Evolutionary conservation across 345 rosid genomes (phyloP).

Genomic region (Populus deltoides): DNA sequence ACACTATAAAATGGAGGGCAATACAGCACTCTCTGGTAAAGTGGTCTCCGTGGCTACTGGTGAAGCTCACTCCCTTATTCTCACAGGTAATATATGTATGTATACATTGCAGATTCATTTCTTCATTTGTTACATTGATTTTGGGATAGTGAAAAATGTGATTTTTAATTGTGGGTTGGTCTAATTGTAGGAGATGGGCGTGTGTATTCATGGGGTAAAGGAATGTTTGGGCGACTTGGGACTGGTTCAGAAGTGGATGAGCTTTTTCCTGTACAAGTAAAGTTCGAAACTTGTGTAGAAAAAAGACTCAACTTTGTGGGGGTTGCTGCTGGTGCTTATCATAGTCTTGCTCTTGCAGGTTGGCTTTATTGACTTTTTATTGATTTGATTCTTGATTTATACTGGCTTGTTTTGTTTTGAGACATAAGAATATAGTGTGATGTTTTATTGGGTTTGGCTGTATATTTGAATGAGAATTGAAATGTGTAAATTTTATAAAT

Average conservation of each 20-base stretch:
- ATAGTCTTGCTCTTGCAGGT: conserved; percentile 85
- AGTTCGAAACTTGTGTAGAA: conserved; percentile 26
- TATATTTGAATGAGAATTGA: not conserved
- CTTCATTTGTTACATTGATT: not conserved
- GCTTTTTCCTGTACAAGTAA: conserved; percentile 57
- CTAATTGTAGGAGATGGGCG: conserved; percentile 60
- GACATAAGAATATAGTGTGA: not conserved
- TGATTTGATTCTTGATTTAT: not conserved
- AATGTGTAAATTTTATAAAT: too few species aligned
- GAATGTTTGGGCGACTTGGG: conserved; percentile 88
- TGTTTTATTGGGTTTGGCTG: not conserved
- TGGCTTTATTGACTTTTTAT: not conserved
- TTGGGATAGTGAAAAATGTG: not conserved
- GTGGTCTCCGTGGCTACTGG: conserved; percentile 59
- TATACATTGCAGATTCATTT: not conserved
- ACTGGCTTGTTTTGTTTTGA: not conserved
- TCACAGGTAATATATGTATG: conserved; percentile 45
- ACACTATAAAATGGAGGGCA: conserved; percentile 38
- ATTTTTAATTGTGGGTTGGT: not conserved
- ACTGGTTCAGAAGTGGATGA: conserved; percentile 69
- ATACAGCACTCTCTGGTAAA: conserved; percentile 28
- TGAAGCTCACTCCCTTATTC: conserved; percentile 80
- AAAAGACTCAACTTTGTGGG: conserved; percentile 52
- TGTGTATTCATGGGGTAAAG: conserved; percentile 92
- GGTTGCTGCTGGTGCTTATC: conserved; percentile 88